Evolutionary conservation across 495 filamentous ascomycete genomes (phyloP), one percentile per base, ranked within the genome.

Genomic region (Xylaria bambusicola): DNA sequence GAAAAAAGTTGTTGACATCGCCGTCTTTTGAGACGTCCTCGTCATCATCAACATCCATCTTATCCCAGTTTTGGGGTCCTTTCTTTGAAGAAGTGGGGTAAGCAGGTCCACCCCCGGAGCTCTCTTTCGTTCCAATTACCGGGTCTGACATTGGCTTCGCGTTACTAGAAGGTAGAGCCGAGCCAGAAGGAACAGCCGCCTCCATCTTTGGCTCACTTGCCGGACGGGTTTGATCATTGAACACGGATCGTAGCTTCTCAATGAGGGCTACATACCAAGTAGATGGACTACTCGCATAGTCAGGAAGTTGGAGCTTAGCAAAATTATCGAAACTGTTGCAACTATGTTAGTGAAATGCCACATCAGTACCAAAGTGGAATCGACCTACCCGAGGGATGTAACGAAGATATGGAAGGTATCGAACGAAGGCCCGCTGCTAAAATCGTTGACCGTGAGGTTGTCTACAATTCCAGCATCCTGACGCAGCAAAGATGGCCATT

Each of bases 51-150:
- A 65, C 75, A 8, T 65, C 62, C 3, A 97, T 46, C 61, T 90
- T 90, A 65, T 98, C 95, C 94, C 94, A 98, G 70, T 98, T 80
- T 77, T 96, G 96, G 2, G 88, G 82, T 5, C 93, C 94, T 1
- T 75, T 77, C 49, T 85, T 86, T 15, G 93, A 95, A 27, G 93
- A 97, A 0, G 93, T 96, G 2, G 94, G 94, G 71, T 98, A 98
- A 0, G 81, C 74, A 0, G 90, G 91, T 2, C 71, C 60, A 31
- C 69, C 56, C 17, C 60, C 45, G 44, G 40, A 46, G 13, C 52
- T 38, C 52, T 33, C 47, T 48, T 57, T 51, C n/a, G 54, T 41
- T 46, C 2, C 21, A 53, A 41, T 40, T 42, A 55, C 41, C 41
- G 60, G 36, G 24, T 65, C 62, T 18, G 27, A 53, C 21, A 51